A percentile compares a stretch with the other conserved stretches of the same genome.
Evolutionary conservation across 768 basidiomycete genomes (phyloP).

Genomic region (Kwoniella pini): DNA sequence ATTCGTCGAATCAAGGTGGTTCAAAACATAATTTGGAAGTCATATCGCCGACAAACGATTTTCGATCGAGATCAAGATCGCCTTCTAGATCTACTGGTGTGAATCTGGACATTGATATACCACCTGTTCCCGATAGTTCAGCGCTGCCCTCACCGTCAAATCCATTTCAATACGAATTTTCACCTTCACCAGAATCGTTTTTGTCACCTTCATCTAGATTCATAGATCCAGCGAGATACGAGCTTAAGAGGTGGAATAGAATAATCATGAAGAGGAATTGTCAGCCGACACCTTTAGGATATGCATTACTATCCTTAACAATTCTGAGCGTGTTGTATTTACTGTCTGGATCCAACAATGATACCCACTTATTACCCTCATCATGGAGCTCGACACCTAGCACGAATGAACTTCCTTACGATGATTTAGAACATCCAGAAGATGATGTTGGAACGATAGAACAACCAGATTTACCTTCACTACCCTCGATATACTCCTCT

Average conservation of each 20-base stretch:
- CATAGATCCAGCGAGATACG: not conserved
- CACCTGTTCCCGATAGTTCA: not conserved
- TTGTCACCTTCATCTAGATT: not conserved
- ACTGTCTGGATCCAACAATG: not conserved
- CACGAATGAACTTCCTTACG: not conserved
- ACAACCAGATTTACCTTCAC: not conserved
- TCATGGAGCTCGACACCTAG: not conserved
- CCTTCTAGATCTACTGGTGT: not conserved
- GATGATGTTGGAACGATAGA: not conserved
- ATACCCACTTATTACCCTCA: not conserved
- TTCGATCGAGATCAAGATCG: not conserved
- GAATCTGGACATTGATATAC: not conserved
- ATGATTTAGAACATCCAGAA: not conserved
- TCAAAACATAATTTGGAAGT: not conserved
- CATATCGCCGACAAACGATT: not conserved
- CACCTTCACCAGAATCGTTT: not conserved
- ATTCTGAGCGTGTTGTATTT: not conserved
- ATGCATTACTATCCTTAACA: constrained; percentile 1
- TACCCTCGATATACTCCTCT: constrained; percentile 9
- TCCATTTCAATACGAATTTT: constrained; percentile 11
- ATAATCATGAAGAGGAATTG: constrained; percentile 16
- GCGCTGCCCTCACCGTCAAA: constrained; percentile 3
- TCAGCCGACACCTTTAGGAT: constrained; percentile 17
- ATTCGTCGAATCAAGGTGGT: not conserved
- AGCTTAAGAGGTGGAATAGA: not conserved